Conservation (phyloP, 371 early-diverging fungal genomes). For the Rhizomucor miehei region DNA sequence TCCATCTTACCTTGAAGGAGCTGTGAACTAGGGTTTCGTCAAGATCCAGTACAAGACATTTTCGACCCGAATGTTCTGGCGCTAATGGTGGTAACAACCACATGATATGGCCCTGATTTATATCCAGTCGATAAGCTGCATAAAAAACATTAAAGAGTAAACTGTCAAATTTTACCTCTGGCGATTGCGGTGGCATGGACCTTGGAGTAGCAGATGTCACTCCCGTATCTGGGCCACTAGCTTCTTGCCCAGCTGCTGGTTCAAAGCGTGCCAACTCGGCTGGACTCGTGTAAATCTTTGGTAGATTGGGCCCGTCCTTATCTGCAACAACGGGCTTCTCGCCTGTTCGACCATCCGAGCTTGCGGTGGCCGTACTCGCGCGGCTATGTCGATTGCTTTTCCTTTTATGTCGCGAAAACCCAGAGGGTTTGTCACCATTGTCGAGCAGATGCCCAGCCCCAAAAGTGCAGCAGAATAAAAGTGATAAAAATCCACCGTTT, state of each 20-base stretch:
- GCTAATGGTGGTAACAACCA: slow-evolving; percentile 40
- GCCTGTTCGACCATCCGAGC: not conserved
- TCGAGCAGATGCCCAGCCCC: slow-evolving; percentile 14
- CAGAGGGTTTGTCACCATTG: slow-evolving; percentile 13
- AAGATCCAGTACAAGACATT: slow-evolving; percentile 64
- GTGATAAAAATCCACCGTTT: slow-evolving; percentile 18
- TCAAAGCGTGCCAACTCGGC: slow-evolving; percentile 2
- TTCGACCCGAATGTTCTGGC: slow-evolving; percentile 35
- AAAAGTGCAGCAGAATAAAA: slow-evolving; percentile 20
- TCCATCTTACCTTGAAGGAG: slow-evolving; percentile 49
- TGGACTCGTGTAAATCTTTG: slow-evolving; percentile 7
- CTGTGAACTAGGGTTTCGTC: slow-evolving; percentile 68
- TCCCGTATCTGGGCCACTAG: not conserved
- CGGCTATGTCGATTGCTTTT: slow-evolving; percentile 7
- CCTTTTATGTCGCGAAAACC: not conserved
- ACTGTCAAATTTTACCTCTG: slow-evolving; percentile 6
- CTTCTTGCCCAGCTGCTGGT: slow-evolving; percentile 3
- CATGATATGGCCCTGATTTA: slow-evolving; percentile 6
- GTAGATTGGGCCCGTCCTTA: slow-evolving; percentile 1
- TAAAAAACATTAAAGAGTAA: no score
- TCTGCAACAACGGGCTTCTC: not conserved
- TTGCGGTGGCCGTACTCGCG: slow-evolving; percentile 4
- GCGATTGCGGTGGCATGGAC: slow-evolving; percentile 7
- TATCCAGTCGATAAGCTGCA: not conserved
- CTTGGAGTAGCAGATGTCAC: slow-evolving; percentile 9